Conservation (phyloP, 345 rosid species). For the Rhizophora apiculata region DNA sequence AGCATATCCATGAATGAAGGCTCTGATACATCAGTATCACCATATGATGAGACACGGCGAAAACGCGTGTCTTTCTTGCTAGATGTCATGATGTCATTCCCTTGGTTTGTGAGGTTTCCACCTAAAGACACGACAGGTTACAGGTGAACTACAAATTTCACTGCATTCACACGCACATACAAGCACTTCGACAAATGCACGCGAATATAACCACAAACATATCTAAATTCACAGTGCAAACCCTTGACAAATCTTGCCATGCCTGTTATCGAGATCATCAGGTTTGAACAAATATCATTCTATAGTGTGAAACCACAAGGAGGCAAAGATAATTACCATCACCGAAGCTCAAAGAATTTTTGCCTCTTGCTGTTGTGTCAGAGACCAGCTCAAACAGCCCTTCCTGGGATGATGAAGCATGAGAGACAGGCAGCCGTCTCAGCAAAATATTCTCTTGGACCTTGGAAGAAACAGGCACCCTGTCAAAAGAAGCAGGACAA, state of each 20-base stretch:
- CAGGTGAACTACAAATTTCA: not conserved
- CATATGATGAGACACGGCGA: constrained; percentile 43
- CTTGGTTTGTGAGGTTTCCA: constrained; percentile 18
- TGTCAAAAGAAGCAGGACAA: not conserved
- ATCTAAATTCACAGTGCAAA: not conserved
- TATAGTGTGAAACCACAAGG: not conserved
- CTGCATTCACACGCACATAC: not conserved
- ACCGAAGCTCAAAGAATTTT: constrained; percentile 2
- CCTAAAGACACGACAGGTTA: not conserved
- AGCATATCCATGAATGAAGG: constrained; percentile 82
- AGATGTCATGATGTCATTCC: constrained; percentile 23
- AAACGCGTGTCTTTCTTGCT: constrained; percentile 47
- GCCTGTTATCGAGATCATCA: not conserved
- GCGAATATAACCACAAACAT: too few relatives aligned
- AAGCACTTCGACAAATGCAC: not conserved
- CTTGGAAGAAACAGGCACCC: constrained; percentile 13
- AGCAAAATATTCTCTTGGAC: constrained; percentile 22
- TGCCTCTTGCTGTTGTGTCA: constrained; percentile 7
- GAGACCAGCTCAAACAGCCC: constrained; percentile 19
- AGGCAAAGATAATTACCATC: constrained; percentile 13
- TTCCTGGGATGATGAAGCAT: constrained; percentile 20
- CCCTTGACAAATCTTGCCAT: not conserved
- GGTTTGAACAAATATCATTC: not conserved
- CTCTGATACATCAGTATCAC: constrained; percentile 49
- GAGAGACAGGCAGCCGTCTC: constrained; percentile 23